Evolutionary conservation across 73 alveolate species (phyloP), one percentile per base, ranked within the genome.

Genomic region (Stentor roeselii): DNA sequence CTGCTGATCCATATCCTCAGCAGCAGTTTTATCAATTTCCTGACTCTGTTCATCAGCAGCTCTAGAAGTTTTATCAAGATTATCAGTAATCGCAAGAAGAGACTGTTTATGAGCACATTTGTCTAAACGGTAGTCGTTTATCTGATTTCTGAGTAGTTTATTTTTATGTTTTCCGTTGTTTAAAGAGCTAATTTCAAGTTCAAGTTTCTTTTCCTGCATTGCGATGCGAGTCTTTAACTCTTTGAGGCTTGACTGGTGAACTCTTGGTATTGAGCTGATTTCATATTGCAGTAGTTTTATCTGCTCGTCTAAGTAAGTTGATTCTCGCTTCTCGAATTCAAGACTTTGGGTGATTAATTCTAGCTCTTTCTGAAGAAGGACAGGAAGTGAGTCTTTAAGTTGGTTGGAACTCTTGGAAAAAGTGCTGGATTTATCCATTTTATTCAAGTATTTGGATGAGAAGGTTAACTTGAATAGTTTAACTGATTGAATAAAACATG

Each of bases 321-420:
- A 67, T 34, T 67, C 80, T 21, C 80, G 37, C 41, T 67, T 67
- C 37, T 67, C 80, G n/a, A 1, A n/a, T 67, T 67, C 80, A 30
- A 67, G 34, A 21, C 37, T 67, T 67, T 32, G 21, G 80, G 37
- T 67, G 37, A 32, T 67, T 30, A 34, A 67, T 21, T 67, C 80
- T 36, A 67, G 41, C 21, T 67, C 80, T 67, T 32, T 67, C 34
- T 67, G 80, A 30, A 67, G 11, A 2, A 36, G 80, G 1, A 21
- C 41, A 34, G 21, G 27, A 27, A 27, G 42, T n/a, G 80, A 40
- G 15, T 67, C 80, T 67, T 40, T 0, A 34, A 67, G 80, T 1
- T 21, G 14, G 37, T 15, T 67, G 37, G 41, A 27, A 2, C 80
- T 30, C 37, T 32, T 0, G 34, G 80, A 67, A 67, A 67, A 50